These are phyloP conservation scores for Tylopilus felleus DNA, from an alignment of 768 basidiomycete genomes.

Conservation along the genomic window DNA sequence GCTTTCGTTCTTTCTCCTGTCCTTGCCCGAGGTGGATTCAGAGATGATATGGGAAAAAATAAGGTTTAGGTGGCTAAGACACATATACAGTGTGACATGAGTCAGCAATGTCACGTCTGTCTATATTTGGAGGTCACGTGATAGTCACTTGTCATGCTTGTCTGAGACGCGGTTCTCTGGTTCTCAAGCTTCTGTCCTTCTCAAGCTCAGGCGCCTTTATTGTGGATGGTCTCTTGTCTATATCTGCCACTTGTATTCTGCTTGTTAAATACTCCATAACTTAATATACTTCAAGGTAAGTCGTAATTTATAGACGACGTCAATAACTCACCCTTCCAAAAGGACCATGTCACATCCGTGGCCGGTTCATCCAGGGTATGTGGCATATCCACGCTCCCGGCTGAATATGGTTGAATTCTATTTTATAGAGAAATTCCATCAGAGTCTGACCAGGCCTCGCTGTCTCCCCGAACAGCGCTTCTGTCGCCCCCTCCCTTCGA, in stretches of 20 bases:
- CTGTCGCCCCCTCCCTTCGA: conserved; percentile 27
- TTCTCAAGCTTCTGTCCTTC: not conserved
- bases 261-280: not conserved
- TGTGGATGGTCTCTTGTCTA: conserved; percentile 12
- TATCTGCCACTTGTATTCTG: not conserved
- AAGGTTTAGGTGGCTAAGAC: conserved; percentile 31
- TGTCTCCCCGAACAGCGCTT: conserved; percentile 28
- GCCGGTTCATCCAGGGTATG: conserved; percentile 20
- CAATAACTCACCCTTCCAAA: conserved; percentile 7
- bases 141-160: conserved; percentile 17
- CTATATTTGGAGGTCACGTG: conserved; percentile 17
- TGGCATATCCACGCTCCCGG: not conserved
- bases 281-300: conserved; percentile 4
- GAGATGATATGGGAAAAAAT: conserved; percentile 24
- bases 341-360: conserved; percentile 28
- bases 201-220: not conserved
- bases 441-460: conserved; percentile 27
- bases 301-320: not conserved
- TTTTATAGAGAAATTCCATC: conserved; percentile 14
- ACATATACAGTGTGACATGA: conserved; percentile 36
- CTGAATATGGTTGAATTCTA: not conserved
- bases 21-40: conserved; percentile 13
- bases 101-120: conserved; percentile 14
- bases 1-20: conserved; percentile 21
- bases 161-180: conserved; percentile 4